Conservation (phyloP, 192 early-diverging fungal species). For the Mortierella antarctica region DNA sequence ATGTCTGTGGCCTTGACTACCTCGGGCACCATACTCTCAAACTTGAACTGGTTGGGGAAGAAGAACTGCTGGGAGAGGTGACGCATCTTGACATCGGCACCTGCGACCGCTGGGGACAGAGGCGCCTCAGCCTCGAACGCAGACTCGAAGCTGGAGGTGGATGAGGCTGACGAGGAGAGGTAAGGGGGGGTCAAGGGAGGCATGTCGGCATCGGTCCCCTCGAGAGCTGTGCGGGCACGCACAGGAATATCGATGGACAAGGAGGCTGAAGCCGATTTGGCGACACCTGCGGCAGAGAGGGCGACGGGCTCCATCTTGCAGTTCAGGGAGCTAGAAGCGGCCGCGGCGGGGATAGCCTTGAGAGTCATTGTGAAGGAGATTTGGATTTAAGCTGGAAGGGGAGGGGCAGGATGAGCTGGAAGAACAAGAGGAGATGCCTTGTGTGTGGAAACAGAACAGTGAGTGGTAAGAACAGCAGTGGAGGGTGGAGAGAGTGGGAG, state of each 20-base stretch:
- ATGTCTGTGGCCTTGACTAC: conserved; percentile 23
- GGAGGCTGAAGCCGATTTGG: not conserved
- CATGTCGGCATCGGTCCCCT: not conserved
- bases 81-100: not conserved
- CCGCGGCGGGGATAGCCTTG: conserved; percentile 4
- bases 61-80: conserved; percentile 42
- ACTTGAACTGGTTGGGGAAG: conserved; percentile 35
- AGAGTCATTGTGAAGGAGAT: conserved; percentile 1
- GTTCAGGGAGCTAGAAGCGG: conserved; percentile 25
- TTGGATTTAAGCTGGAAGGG: not conserved
- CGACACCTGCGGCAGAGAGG: not conserved
- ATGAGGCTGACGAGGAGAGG: conserved; percentile 36
- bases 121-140: not conserved
- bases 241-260: conserved; percentile 38
- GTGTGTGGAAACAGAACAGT: not conserved
- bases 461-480: not conserved
- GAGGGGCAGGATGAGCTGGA: too few species aligned
- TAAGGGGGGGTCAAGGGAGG: conserved; percentile 27
- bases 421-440: too few species aligned
- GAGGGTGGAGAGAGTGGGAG: not conserved
- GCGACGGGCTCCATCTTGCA: conserved; percentile 27
- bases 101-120: not conserved
- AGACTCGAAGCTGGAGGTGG: conserved; percentile 18
- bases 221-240: not conserved
- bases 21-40: conserved; percentile 23